A percentile compares a stretch with the other conserved stretches of the same genome.
Conservation (phyloP, 2,329 filamentous ascomycete genomes). For the Pseudogymnoascus sp. region DNA sequence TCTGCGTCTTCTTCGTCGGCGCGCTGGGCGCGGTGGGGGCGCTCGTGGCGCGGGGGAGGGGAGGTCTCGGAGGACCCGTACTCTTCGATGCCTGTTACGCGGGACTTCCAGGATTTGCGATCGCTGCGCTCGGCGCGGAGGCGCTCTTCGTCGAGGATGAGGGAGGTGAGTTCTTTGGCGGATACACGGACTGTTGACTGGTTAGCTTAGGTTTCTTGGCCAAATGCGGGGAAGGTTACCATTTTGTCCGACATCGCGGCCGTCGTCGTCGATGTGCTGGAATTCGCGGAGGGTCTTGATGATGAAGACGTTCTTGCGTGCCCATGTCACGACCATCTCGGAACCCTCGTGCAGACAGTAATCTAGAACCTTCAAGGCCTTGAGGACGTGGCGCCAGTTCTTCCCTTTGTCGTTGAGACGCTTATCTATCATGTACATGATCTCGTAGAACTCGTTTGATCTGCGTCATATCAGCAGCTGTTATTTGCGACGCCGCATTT, state of each 20-base stretch:
- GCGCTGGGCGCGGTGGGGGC: constrained; percentile 40
- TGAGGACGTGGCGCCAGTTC: constrained; percentile 97
- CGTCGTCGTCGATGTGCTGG: constrained; percentile 91
- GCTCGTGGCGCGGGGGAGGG: constrained; percentile 36
- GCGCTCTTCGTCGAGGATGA: constrained; percentile 90
- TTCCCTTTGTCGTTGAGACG: constrained; percentile 98
- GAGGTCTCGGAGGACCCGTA: constrained; percentile 42
- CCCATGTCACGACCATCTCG: constrained; percentile 94
- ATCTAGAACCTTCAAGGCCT: constrained; percentile 94
- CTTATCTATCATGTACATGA: constrained; percentile 99
- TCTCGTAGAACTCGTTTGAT: constrained; percentile 96
- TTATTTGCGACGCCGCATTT: constrained; percentile 2
- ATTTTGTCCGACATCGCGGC: constrained; percentile 90
- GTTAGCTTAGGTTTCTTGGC: constrained; percentile 20
- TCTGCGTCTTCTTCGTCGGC: constrained; percentile 82
- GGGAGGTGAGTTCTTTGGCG: constrained; percentile 86
- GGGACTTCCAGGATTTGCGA: constrained; percentile 91
- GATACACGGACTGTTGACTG: constrained; percentile 72
- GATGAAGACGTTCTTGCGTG: constrained; percentile 94
- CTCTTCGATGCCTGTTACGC: constrained; percentile 88
- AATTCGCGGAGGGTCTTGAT: constrained; percentile 98
- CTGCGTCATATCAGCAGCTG: constrained; percentile 29
- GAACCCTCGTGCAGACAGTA: constrained; percentile 97
- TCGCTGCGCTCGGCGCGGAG: constrained; percentile 83
- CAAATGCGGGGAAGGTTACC: constrained; percentile 47